A percentile compares a stretch with the other conserved stretches of the same genome.
phyloP scores from a whole-genome alignment of 2,329 filamentous ascomycete genomes.

The Neospermospora avenae region DNA sequence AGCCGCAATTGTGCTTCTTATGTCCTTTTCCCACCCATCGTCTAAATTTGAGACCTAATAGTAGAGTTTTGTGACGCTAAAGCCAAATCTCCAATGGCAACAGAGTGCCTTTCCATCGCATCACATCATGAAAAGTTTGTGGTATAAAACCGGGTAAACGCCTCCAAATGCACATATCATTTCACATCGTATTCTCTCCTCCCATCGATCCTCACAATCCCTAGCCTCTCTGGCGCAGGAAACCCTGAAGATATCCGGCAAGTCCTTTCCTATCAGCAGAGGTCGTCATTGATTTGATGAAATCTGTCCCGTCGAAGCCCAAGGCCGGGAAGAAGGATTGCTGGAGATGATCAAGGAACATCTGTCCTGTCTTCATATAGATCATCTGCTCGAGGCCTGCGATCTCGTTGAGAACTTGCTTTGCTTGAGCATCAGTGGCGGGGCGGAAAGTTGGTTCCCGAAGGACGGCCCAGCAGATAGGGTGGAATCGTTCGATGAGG shows the following conservation, averaged over 20 bases:
- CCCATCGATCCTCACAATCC: not conserved
- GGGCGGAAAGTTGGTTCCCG: conserved; percentile 76
- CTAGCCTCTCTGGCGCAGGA: conserved; percentile 44
- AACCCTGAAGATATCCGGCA: conserved; percentile 58
- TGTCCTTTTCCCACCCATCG: not conserved
- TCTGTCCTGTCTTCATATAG: conserved; percentile 81
- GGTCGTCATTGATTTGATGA: conserved; percentile 56
- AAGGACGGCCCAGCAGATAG: conserved; percentile 85
- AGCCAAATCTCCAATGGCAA: conserved; percentile 13
- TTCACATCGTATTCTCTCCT: conserved; percentile 4
- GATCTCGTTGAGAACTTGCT: conserved; percentile 84
- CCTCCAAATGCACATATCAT: conserved; percentile 21
- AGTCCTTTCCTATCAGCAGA: conserved; percentile 59
- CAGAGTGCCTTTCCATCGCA: conserved; percentile 15
- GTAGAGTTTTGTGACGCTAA: conserved; percentile 15
- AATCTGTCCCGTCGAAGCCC: conserved; percentile 60
- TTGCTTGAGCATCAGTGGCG: conserved; percentile 77
- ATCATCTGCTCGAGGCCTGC: conserved; percentile 84
- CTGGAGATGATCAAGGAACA: conserved; percentile 70
- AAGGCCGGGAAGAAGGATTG: conserved; percentile 61
- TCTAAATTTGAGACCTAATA: not conserved
- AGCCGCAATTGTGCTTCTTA: too few relatives aligned
- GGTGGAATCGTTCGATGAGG: conserved; percentile 84
- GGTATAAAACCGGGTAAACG: conserved; percentile 21
- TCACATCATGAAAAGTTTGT: conserved; percentile 9